Percentiles rank a stretch among this genome's conserved stretches.
Evolutionary conservation across 1,139 yeast genomes (phyloP).

Genomic region (Arxiozyma slooffiae): DNA sequence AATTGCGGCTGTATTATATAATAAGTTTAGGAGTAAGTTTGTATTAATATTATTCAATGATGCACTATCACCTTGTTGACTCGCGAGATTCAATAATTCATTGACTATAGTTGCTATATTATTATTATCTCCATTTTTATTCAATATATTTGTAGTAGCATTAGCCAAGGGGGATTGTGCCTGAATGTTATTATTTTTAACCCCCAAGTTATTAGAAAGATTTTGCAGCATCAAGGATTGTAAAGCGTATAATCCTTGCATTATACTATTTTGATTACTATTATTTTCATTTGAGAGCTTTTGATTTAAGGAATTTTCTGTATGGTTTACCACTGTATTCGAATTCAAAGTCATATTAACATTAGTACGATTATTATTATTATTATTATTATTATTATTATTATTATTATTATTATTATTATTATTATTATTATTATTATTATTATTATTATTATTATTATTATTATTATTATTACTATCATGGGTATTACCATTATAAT

Average conservation of each 20-base stretch:
- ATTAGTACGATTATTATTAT: not conserved
- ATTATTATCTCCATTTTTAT: slow-evolving; percentile 1
- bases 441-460: not conserved
- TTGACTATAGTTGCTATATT: not conserved
- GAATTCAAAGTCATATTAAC: not conserved
- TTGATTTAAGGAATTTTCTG: not conserved
- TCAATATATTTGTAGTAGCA: not conserved
- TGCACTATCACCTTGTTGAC: not conserved
- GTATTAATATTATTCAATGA: slow-evolving; percentile 1
- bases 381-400: not conserved
- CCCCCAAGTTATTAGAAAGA: no score
- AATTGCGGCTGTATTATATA: not conserved
- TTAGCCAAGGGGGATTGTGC: slow-evolving; percentile 1
- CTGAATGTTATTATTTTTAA: not conserved
- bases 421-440: not conserved
- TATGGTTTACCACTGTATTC: not conserved
- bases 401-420: not conserved
- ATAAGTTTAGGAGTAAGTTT: not conserved
- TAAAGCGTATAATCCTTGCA: not conserved
- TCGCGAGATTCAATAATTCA: not conserved
- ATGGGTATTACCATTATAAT: not conserved
- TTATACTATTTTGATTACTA: not conserved
- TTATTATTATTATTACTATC: not conserved
- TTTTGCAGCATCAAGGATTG: not conserved
- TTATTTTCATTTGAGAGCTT: not conserved